Conservation (phyloP, 1,139 yeast genomes). For the Wickerhamomyces sp. region DNA sequence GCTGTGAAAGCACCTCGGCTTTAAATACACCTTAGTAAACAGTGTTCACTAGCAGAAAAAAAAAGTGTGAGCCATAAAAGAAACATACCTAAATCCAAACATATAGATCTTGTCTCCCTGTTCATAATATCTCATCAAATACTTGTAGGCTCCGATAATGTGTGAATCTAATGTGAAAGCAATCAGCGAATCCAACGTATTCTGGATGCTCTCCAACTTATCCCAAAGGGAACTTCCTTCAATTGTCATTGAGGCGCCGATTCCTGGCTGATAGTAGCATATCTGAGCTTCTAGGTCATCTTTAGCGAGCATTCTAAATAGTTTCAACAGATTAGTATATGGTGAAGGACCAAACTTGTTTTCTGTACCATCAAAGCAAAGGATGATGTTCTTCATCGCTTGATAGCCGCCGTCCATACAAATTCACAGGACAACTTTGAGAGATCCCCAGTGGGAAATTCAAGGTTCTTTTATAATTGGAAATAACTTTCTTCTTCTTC, state of each 20-base stretch:
- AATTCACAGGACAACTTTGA: too few relatives aligned
- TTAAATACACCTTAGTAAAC: too few relatives aligned
- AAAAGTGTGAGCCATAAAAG: too few relatives aligned
- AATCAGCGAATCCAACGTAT: slow-evolving; percentile 41
- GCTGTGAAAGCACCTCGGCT: slow-evolving; percentile 66
- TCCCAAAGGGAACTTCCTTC: slow-evolving; percentile 29
- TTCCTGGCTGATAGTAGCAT: slow-evolving; percentile 65
- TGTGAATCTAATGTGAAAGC: slow-evolving; percentile 52
- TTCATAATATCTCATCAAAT: slow-evolving; percentile 41
- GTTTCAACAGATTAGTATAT: slow-evolving; percentile 48
- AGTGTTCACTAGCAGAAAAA: too few relatives aligned
- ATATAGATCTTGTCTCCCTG: slow-evolving; percentile 47
- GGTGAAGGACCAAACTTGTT: slow-evolving; percentile 53
- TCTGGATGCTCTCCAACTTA: slow-evolving; percentile 18
- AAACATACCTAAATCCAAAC: slow-evolving; percentile 48
- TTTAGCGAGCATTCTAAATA: slow-evolving; percentile 48
- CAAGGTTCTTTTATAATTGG: too few relatives aligned
- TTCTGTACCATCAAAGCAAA: slow-evolving; percentile 63
- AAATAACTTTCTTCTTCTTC: too few relatives aligned
- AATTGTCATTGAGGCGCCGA: slow-evolving; percentile 45
- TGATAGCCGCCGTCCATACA: not conserved
- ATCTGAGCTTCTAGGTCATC: slow-evolving; percentile 34
- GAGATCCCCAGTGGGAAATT: too few relatives aligned
- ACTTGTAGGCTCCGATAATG: slow-evolving; percentile 50
- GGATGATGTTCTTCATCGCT: slow-evolving; percentile 34